Evolutionary conservation across 2,329 filamentous ascomycete species (phyloP).

Genomic region (Paraphaeosphaeria minitans): DNA sequence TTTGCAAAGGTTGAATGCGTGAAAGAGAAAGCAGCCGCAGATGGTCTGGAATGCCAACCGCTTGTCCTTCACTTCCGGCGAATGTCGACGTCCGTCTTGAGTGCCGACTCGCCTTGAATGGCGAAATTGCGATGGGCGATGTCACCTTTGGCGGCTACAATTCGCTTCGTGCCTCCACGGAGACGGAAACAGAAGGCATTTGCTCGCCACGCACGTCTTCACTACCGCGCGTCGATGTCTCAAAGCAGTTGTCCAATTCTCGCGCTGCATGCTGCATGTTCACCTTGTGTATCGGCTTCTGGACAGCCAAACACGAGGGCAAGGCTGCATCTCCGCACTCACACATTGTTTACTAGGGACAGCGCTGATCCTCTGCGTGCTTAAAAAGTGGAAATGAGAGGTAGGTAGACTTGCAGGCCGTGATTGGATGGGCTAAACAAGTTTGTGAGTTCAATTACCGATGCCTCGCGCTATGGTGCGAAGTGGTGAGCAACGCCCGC

Average conservation of each 20-base stretch:
- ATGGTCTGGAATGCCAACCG: too few species aligned
- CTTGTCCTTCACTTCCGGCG: background rate
- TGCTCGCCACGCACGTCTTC: background rate
- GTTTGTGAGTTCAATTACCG: slow-evolving; percentile 30
- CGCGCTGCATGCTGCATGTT: slow-evolving; percentile 1
- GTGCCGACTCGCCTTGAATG: background rate
- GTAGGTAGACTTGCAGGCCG: background rate
- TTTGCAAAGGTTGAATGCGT: too few species aligned
- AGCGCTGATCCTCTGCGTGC: slow-evolving; percentile 19
- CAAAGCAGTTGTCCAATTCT: background rate
- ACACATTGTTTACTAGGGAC: background rate
- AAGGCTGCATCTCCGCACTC: background rate
- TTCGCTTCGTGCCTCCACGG: background rate
- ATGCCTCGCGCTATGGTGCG: slow-evolving; percentile 7
- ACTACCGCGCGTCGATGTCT: background rate
- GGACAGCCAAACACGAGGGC: background rate
- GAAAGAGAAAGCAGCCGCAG: too few species aligned
- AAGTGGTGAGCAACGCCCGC: background rate
- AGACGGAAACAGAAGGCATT: background rate
- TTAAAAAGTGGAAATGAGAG: slow-evolving; percentile 44
- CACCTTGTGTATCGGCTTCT: background rate
- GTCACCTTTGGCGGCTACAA: background rate
- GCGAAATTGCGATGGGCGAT: slow-evolving; percentile 7
- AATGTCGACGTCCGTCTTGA: slow-evolving; percentile 6
- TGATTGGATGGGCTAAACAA: slow-evolving; percentile 34